A percentile compares a stretch with the other conserved stretches of the same genome.
phyloP scores from a whole-genome alignment of 495 filamentous ascomycete genomes.

The Xylaria grammica region DNA sequence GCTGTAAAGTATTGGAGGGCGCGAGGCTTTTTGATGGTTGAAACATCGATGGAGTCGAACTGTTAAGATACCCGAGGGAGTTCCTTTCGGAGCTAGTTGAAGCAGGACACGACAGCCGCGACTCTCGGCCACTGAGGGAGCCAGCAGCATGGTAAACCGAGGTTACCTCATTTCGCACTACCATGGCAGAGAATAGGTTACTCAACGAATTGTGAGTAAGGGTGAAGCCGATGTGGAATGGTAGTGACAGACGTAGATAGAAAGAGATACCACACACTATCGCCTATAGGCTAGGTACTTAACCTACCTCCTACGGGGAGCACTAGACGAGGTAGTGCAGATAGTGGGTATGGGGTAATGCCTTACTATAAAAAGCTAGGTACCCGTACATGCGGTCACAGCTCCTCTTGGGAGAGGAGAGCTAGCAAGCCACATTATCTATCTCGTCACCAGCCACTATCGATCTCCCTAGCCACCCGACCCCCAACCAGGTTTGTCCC shows the following conservation, averaged over 20 bases:
- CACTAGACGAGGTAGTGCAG: conserved; percentile 3
- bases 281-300: neutral
- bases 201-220: too few relatives aligned
- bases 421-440: too few relatives aligned
- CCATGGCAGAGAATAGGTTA: neutral
- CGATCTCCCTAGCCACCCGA: too few relatives aligned
- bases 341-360: conserved; percentile 11
- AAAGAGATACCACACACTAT: too few relatives aligned
- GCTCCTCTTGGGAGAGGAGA: too few relatives aligned
- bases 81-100: conserved; percentile 25
- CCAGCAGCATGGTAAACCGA: conserved; percentile 25
- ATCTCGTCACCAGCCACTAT: too few relatives aligned
- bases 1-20: neutral
- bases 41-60: conserved; percentile 27
- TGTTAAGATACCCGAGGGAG: conserved; percentile 26
- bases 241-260: too few relatives aligned
- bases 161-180: neutral
- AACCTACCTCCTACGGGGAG: neutral
- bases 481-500: too few relatives aligned
- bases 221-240: neutral
- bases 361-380: too few relatives aligned
- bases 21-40: neutral
- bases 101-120: conserved; percentile 21
- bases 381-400: too few relatives aligned
- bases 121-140: conserved; percentile 18